Evolutionary conservation across 2,329 filamentous ascomycete species (phyloP).

Genomic region (Tolypocladium sp.): DNA sequence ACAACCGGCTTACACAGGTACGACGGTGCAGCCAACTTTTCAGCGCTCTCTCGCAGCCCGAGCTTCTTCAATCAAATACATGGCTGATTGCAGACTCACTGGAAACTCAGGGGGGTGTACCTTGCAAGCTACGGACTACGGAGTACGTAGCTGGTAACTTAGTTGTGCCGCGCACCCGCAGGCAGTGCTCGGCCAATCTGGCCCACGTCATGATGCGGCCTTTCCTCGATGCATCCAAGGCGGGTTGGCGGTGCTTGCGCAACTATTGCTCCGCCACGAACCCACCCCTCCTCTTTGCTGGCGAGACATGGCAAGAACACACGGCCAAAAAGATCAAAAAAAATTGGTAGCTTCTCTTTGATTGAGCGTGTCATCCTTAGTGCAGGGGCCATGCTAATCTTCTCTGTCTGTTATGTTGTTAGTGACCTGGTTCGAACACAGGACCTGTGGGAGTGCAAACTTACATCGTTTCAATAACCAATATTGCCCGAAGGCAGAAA

Average conservation of each 20-base stretch:
- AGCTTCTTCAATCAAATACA: neutral
- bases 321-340: neutral
- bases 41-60: neutral
- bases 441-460: neutral
- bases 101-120: neutral
- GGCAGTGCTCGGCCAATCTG: neutral
- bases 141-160: no score
- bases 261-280: no score
- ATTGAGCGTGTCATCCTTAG: slow-evolving; percentile 91
- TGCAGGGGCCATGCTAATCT: slow-evolving; percentile 77
- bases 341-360: slow-evolving; percentile 58
- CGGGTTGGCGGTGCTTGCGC: neutral
- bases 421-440: neutral
- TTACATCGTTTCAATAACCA: neutral
- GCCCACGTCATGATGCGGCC: neutral
- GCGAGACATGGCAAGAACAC: neutral
- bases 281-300: no score
- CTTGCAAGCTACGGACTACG: no score
- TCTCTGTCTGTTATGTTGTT: slow-evolving; percentile 42
- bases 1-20: neutral
- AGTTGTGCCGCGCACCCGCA: neutral
- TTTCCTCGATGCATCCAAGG: neutral
- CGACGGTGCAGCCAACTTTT: neutral
- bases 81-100: neutral
- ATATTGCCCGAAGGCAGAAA: neutral